Percentiles rank a stretch among this genome's conserved stretches.
Conservation (phyloP, 345 rosid genomes). For the Lepidium didymum region DNA sequence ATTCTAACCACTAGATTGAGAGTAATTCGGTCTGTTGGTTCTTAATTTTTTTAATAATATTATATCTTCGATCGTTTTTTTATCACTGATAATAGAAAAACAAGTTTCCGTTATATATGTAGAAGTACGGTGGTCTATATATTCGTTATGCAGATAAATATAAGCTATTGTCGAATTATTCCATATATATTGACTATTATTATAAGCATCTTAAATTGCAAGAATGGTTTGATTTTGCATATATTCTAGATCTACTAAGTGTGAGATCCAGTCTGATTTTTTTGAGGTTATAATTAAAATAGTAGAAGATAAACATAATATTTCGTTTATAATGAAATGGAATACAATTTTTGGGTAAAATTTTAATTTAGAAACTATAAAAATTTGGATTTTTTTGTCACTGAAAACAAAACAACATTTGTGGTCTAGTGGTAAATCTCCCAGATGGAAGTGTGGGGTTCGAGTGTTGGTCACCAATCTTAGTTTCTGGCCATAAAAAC, state of each 20-base stretch:
- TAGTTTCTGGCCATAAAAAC: too few relatives aligned
- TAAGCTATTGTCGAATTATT: not conserved
- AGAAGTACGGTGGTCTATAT: not conserved
- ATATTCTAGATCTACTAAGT: not conserved
- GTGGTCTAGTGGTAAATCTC: too few relatives aligned
- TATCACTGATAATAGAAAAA: not conserved
- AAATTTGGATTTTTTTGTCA: too few relatives aligned
- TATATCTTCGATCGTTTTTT: not conserved
- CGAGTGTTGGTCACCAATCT: too few relatives aligned
- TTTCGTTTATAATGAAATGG: not conserved
- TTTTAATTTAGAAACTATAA: too few relatives aligned
- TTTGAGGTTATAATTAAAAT: not conserved
- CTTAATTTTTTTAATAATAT: too few relatives aligned
- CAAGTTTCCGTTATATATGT: not conserved
- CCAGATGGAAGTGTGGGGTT: too few relatives aligned
- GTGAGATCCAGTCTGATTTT: not conserved
- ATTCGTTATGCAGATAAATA: not conserved
- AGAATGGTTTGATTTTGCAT: too few relatives aligned
- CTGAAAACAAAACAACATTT: too few relatives aligned
- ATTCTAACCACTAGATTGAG: too few relatives aligned
- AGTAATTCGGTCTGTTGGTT: too few relatives aligned
- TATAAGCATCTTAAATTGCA: not conserved
- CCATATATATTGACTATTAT: not conserved
- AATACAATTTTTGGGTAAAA: not conserved
- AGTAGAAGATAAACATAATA: not conserved